Evolutionary conservation across 371 early-diverging fungal species (phyloP), one percentile per base, ranked within the genome.

Genomic region (Mucor lusitanicus): DNA sequence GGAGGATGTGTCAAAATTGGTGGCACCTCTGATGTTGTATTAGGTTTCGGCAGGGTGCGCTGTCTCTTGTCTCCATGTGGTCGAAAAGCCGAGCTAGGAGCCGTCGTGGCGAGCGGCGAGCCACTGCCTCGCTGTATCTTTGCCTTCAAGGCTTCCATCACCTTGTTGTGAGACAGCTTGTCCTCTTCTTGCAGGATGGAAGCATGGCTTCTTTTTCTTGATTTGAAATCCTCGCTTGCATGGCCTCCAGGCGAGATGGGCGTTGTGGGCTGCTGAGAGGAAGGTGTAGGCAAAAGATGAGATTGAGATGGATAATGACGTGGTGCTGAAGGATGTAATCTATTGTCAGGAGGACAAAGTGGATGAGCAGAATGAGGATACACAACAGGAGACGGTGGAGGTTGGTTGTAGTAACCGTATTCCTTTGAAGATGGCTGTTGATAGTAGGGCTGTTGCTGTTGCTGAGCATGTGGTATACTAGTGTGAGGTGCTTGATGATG

Each of bases 101-200:
- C 37, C 48, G 59, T 46, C 5, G 56, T 70, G 21, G 70, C 62
- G 3, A 64, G 58, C 39, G 70, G 68, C 28, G 48, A 63, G 6
- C 65, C 55, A 28, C 27, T 70, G 0, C 78, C 73, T 60, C 79
- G 67, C 68, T 79, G 75, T 3, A 82, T 75, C 53, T 82, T 82
- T 4, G 82, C 82, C 56, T 82, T 82, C 28, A 82, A 61, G 23
- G 79, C 82, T 62, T 82, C 82, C 82, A 82, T 82, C 0, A 82
- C 82, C 54, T 77, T 72, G 48, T 77, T 67, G 25, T 79, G 82
- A 4, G 71, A 64, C 15, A 71, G n/a, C 23, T 67, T 66, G 11
- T 60, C 63, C 8, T 73, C 68, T 5, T 67, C 70, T 12, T 53
- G 15, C 33, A 35, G 2, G 56, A 69, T 60, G 7, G 67, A 72